A percentile compares a stretch with the other conserved stretches of the same genome.
These are phyloP conservation scores for Cyclotella kingstonii DNA, from an alignment of 108 stramenopile genomes.

Conservation along the genomic window DNA sequence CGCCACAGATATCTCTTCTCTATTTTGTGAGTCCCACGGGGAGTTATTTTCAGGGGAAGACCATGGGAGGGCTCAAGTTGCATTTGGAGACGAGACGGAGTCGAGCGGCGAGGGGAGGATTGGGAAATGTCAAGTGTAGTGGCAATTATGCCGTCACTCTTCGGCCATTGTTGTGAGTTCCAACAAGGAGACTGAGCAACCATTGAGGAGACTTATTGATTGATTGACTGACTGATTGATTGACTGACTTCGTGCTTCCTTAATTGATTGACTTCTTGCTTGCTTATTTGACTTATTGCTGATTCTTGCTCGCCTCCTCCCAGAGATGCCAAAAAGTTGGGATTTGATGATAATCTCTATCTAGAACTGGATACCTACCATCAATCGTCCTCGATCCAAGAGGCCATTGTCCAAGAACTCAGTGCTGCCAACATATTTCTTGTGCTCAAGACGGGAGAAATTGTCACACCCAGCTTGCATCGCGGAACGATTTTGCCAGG, in stretches of 20 bases:
- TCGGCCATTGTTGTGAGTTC: constrained; percentile 60
- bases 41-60: constrained; percentile 75
- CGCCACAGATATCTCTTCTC: constrained; percentile 61
- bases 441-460: constrained; percentile 76
- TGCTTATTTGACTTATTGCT: not conserved
- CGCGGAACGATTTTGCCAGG: constrained; percentile 83
- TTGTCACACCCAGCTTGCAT: constrained; percentile 75
- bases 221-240: not conserved
- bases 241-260: not conserved
- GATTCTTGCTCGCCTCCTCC: constrained; percentile 1
- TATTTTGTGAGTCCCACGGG: constrained; percentile 83
- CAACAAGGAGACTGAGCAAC: not conserved
- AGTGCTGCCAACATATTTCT: constrained; percentile 83
- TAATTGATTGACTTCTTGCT: not conserved
- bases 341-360: constrained; percentile 81
- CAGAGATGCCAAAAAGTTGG: constrained; percentile 71
- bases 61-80: constrained; percentile 61
- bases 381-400: constrained; percentile 27
- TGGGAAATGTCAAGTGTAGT: constrained; percentile 69
- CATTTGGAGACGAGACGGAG: constrained; percentile 73
- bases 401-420: constrained; percentile 77
- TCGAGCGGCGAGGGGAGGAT: constrained; percentile 74
- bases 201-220: not conserved
- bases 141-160: constrained; percentile 82
- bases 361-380: constrained; percentile 81